A percentile compares a stretch with the other conserved stretches of the same genome.
Conservation (phyloP, 2,329 filamentous ascomycete genomes). For the Sarocladium brachiariae region DNA sequence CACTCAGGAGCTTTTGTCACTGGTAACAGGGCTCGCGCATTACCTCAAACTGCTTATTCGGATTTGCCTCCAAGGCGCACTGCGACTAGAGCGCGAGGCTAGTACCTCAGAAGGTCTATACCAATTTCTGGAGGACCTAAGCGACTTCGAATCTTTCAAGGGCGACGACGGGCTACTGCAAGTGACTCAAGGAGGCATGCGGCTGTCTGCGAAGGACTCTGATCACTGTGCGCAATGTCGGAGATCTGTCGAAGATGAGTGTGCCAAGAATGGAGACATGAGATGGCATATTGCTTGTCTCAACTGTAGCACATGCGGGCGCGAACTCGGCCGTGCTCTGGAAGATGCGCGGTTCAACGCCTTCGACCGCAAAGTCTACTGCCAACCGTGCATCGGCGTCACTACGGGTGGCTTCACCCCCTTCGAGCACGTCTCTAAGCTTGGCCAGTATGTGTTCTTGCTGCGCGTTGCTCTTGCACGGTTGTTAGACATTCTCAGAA, state of each 20-base stretch:
- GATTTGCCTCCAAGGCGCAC: slow-evolving; percentile 88
- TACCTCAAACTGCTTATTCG: slow-evolving; percentile 96
- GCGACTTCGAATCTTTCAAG: slow-evolving; percentile 72
- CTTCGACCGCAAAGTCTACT: slow-evolving; percentile 63
- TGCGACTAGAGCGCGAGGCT: slow-evolving; percentile 84
- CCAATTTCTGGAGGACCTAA: slow-evolving; percentile 75
- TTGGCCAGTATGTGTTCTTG: slow-evolving; percentile 92
- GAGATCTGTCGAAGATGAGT: slow-evolving; percentile 91
- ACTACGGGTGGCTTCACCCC: slow-evolving; percentile 43
- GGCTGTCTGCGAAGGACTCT: slow-evolving; percentile 66
- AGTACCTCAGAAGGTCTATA: slow-evolving; percentile 68
- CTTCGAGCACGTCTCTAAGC: slow-evolving; percentile 72
- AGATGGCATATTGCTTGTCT: slow-evolving; percentile 83
- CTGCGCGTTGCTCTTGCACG: slow-evolving; percentile 86
- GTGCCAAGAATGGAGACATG: slow-evolving; percentile 64
- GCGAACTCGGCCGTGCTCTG: slow-evolving; percentile 61
- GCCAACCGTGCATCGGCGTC: slow-evolving; percentile 57
- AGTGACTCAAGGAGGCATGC: slow-evolving; percentile 56
- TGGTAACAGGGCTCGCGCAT: slow-evolving; percentile 92
- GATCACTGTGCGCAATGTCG: slow-evolving; percentile 80
- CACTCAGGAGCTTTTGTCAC: slow-evolving; percentile 93
- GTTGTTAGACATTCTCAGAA: slow-evolving; percentile 78
- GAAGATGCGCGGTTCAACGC: slow-evolving; percentile 66
- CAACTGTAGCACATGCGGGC: slow-evolving; percentile 59
- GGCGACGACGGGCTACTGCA: slow-evolving; percentile 63